Percentiles rank a stretch among this genome's conserved stretches.
phyloP scores from a whole-genome alignment of 192 early-diverging fungal species.

The Entomortierella lignicola region DNA sequence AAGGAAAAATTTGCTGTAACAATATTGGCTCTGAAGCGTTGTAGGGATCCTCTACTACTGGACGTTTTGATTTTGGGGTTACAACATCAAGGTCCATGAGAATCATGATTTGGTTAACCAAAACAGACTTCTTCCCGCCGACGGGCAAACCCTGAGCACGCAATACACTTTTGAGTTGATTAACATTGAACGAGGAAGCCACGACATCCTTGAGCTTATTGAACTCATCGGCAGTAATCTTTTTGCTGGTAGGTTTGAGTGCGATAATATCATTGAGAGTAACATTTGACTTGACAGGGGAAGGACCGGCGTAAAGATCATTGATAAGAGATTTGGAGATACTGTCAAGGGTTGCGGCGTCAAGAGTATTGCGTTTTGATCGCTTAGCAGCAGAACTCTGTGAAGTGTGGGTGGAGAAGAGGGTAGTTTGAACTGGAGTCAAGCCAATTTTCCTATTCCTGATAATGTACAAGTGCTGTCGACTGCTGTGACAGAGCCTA shows the following conservation, averaged over 20 bases:
- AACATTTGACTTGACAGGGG: slow-evolving; percentile 14
- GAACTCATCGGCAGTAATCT: slow-evolving; percentile 29
- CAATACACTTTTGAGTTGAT: slow-evolving; percentile 38
- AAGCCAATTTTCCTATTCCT: background rate
- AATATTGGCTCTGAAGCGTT: background rate
- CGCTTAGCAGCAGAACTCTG: slow-evolving; percentile 8
- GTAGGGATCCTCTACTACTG: slow-evolving; percentile 38
- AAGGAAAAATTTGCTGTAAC: slow-evolving; percentile 19
- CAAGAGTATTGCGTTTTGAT: background rate
- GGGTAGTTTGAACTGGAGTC: background rate
- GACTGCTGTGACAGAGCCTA: background rate
- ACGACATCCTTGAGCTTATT: slow-evolving; percentile 33
- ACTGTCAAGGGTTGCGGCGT: slow-evolving; percentile 27
- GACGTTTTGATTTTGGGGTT: slow-evolving; percentile 1
- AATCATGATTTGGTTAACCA: slow-evolving; percentile 46
- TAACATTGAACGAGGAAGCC: slow-evolving; percentile 33
- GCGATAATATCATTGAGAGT: slow-evolving; percentile 42
- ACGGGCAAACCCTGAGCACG: slow-evolving; percentile 16
- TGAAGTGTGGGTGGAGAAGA: background rate
- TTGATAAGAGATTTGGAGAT: slow-evolving; percentile 32
- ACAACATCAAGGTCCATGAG: slow-evolving; percentile 36
- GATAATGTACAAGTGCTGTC: background rate
- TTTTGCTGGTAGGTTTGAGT: slow-evolving; percentile 15
- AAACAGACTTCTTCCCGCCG: slow-evolving; percentile 25
- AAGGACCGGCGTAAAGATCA: slow-evolving; percentile 18